A percentile compares a stretch with the other conserved stretches of the same genome.
Conservation (phyloP, 2,329 filamentous ascomycete species). For the Pyricularia pennisetigena region DNA sequence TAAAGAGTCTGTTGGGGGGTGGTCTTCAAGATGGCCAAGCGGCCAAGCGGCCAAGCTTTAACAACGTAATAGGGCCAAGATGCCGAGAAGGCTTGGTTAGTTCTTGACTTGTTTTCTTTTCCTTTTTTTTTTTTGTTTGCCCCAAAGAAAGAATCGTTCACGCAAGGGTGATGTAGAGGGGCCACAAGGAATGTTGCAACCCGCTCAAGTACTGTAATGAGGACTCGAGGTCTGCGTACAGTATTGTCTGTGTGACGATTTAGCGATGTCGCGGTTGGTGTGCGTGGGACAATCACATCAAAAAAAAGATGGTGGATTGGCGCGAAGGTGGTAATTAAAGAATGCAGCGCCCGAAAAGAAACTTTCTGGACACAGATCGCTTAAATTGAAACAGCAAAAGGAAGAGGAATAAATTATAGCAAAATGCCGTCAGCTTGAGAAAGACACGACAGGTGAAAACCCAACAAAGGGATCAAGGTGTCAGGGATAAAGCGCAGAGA, state of each 20-base stretch:
- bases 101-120: too few species aligned
- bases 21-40: neutral
- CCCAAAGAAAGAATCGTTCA: neutral
- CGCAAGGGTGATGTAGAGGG: neutral
- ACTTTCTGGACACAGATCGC: neutral
- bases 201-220: neutral
- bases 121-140: too few species aligned
- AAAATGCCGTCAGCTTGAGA: neutral
- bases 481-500: neutral
- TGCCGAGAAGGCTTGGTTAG: constrained; percentile 1
- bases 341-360: neutral
- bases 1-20: neutral
- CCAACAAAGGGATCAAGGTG: neutral
- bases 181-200: neutral
- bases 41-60: neutral
- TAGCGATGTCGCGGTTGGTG: neutral
- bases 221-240: neutral
- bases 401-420: neutral
- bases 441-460: neutral
- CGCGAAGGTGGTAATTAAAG: neutral
- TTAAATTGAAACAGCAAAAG: neutral
- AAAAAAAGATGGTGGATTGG: neutral
- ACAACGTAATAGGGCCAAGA: neutral
- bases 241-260: neutral
- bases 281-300: neutral